Evolutionary conservation across 805 yeast species (phyloP), one percentile per base, ranked within the genome.

Genomic region (Blastobotrys peoriensis): DNA sequence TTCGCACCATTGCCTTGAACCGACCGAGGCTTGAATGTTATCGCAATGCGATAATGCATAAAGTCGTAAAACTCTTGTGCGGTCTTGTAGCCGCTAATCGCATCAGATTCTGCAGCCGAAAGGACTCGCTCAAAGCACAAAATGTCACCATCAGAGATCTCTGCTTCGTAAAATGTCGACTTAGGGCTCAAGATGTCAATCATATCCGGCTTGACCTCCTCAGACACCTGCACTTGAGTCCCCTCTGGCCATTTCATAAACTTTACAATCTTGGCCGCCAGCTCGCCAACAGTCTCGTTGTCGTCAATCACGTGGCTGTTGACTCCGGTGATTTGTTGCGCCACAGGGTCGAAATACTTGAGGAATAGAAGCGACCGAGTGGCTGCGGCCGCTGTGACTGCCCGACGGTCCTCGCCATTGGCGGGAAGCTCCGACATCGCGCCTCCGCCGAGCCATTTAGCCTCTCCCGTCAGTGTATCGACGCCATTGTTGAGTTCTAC

Each of bases 321-420:
- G 16, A 83, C 63, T 1, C 95, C 95, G n/a, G 60, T 63, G n/a
- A 86, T 59, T 3, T 68, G 60, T 58, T 79, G 83, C 0, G 63
- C 54, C 3, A 59, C 57, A 1, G 70, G 72, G 56, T 87, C 89
- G 63, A 83, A 87, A 50, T 72, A 71, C 61, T 88, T 87, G 41
- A 87, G 53, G 52, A 66, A 66, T 3, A 65, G 39, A 8, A 55
- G 27, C 13, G 41, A 16, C 33, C 25, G 25, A 3, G 38, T 36
- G 23, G 36, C 48, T 9, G 22, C 37, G 5, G 20, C 16, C 19
- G 23, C n/a, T 6, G 15, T 16, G 28, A 30, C 33, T 9, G 21
- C 16, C 13, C 39, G 42, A 51, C 10, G 50, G 52, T 8, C 44
- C 10, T 10, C 47, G 15, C n/a, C 40, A 28, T 15, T 40, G 35